A percentile compares a stretch with the other conserved stretches of the same genome.
Conservation (phyloP, 2,329 filamentous ascomycete species). For the Zopfia rhizophila region DNA sequence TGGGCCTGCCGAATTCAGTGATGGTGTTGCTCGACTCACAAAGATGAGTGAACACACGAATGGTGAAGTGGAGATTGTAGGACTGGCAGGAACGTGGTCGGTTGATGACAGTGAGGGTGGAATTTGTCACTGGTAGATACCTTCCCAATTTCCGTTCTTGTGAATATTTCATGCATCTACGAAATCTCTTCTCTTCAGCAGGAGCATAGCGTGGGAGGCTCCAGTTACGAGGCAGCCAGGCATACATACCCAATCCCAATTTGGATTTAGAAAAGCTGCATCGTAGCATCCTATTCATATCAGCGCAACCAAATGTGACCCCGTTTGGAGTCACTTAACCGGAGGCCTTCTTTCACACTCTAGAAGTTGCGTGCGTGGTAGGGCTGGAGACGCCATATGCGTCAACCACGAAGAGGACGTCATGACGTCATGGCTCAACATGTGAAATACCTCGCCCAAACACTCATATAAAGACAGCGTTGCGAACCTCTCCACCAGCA, state of each 20-base stretch:
- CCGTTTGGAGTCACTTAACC: too few relatives aligned
- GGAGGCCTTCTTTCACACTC: too few relatives aligned
- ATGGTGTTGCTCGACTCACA: slow-evolving; percentile 57
- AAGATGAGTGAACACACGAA: slow-evolving; percentile 65
- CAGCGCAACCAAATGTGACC: too few relatives aligned
- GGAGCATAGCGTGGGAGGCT: too few relatives aligned
- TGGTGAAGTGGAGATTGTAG: slow-evolving; percentile 69
- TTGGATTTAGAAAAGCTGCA: too few relatives aligned
- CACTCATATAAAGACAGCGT: background rate
- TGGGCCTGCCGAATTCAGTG: slow-evolving; percentile 51
- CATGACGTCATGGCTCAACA: background rate
- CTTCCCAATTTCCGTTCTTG: background rate
- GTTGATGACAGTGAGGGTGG: slow-evolving; percentile 82
- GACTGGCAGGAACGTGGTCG: slow-evolving; percentile 87
- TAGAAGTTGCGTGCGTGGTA: too few relatives aligned
- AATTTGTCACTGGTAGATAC: slow-evolving; percentile 63
- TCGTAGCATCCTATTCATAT: too few relatives aligned
- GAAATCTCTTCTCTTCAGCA: background rate
- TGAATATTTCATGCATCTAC: background rate
- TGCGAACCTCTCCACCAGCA: background rate
- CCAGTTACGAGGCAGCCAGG: too few relatives aligned
- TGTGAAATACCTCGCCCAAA: background rate
- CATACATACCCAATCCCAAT: too few relatives aligned
- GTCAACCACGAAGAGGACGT: too few relatives aligned
- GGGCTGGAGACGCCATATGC: too few relatives aligned